These are phyloP conservation scores for Phalaenopsis equestris DNA, from an alignment of 106 monocot genomes.

Conservation along the genomic window DNA sequence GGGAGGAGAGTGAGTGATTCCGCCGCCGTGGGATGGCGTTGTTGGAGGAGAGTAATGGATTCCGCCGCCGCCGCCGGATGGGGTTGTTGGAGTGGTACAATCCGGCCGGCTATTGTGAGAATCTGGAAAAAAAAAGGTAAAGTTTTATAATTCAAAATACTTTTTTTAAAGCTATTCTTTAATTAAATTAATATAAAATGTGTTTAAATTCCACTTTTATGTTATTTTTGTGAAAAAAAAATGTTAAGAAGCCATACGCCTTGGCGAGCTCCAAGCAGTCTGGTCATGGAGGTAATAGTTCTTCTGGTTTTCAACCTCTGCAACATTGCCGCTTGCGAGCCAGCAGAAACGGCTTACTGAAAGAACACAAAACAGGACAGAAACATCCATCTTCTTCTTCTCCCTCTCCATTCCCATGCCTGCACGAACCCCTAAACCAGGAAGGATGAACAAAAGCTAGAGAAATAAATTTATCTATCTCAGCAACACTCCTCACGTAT, in stretches of 20 bases:
- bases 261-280: slow-evolving; percentile 1
- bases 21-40: slow-evolving; percentile 7
- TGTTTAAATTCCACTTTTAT: no score
- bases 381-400: neutral
- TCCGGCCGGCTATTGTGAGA: neutral
- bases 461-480: neutral
- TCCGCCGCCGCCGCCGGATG: slow-evolving; percentile 8
- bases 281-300: slow-evolving; percentile 19
- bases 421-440: neutral
- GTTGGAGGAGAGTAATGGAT: slow-evolving; percentile 3
- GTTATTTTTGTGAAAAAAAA: no score
- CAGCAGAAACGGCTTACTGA: neutral
- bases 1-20: neutral
- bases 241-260: neutral
- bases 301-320: slow-evolving; percentile 8
- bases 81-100: neutral
- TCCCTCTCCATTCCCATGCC: neutral
- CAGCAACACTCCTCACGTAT: neutral
- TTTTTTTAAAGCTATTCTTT: no score
- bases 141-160: no score
- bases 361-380: neutral
- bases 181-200: no score
- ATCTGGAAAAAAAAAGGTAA: neutral
- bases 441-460: neutral
- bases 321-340: neutral